Base-by-base conservation (phyloP, 2,329 filamentous ascomycete genomes). In the Fusarium circinatum region DNA sequence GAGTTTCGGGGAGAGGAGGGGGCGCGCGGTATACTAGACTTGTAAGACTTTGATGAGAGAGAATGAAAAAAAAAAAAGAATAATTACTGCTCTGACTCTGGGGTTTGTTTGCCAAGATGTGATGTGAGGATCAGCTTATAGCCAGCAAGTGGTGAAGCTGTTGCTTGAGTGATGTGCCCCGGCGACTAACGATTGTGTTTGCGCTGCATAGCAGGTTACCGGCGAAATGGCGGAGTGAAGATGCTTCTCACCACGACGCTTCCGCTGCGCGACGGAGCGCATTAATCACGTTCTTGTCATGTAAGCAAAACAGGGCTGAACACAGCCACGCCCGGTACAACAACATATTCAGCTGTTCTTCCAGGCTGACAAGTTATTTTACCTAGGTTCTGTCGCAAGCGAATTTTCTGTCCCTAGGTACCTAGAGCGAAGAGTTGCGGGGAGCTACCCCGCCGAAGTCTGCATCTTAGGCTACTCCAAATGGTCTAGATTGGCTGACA, bases 21-120 rank as follows among this genome's bases (percentile, higher is more conserved):
- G 47, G 26, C 20, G 26, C 17, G n/a, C 41, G 36, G 41, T 65
- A 54, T 55, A 69, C 51, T 72, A 72, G 64, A 72, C 45, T 58
- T 72, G 68, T 65, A 72, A 68, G 28, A 68, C 54, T 65, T 64
- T 42, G 52, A 72, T 41, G 57, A 63, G 67, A 71, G 44, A 32
- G 24, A 60, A 64, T 65, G 39, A 60, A 54, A 24, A 51, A 24
- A 34, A 47, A 18, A 32, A 51, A 24, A 34, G 41, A 18, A 32
- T 5, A 58, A 48, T 30, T 58, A n/a, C 44, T 52, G 30, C 44
- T 56, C 41, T 26, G 13, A 30, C 17, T 49, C 22, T 54, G 26
- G 18, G 18, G 14, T 34, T 8, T 26, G 5, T 48, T 34, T 48
- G 55, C 30, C 6, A 32, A 24, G 22, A 39, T n/a, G 22, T 24